Evolutionary conservation across 495 filamentous ascomycete genomes (phyloP), one percentile per base, ranked within the genome.

Genomic region (Penicillium nucicola): DNA sequence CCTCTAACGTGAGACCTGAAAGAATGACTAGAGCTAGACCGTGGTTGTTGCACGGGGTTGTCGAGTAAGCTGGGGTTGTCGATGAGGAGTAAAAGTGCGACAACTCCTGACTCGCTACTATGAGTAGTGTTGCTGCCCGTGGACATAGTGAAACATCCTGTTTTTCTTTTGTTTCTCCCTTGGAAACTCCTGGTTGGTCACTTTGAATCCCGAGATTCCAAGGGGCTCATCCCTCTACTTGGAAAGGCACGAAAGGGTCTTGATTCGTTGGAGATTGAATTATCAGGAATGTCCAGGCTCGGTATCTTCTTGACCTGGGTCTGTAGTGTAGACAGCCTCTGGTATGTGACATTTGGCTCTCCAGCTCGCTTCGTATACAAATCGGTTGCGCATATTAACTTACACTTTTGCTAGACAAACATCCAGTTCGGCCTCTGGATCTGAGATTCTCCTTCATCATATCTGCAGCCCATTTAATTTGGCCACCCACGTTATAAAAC

Each of bases 11-110:
- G 12, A 14, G 42, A 39, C 31, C 10, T 10, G 59, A 62, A 65
- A 10, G 59, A 60, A 53, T 39, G 62, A 59, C 53, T 42, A 42
- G 62, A 53, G 55, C 50, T 57, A 48, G 56, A 37, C 50, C 30
- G 47, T 53, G 22, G 20, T 40, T 41, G 28, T 33, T 23, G 45
- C 30, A 12, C 41, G 19, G 45, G 41, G 37, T 37, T 40, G 50
- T 50, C 36, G 40, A 38, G 18, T 14, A 23, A 12, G 53, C 42
- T 33, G 20, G 20, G 22, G 23, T 19, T 45, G 58, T 56, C 45
- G 59, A 50, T 28, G 37, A 34, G 40, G 13, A 47, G 30, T 19
- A 38, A 35, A 38, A 33, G 17, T 18, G 23, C 12, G 13, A 28
- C 31, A 19, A 8, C 2, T 22, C 35, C 31, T 30, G 23, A 37